Base-by-base conservation (phyloP, 805 yeast species). In the Ogataea polymorpha region DNA sequence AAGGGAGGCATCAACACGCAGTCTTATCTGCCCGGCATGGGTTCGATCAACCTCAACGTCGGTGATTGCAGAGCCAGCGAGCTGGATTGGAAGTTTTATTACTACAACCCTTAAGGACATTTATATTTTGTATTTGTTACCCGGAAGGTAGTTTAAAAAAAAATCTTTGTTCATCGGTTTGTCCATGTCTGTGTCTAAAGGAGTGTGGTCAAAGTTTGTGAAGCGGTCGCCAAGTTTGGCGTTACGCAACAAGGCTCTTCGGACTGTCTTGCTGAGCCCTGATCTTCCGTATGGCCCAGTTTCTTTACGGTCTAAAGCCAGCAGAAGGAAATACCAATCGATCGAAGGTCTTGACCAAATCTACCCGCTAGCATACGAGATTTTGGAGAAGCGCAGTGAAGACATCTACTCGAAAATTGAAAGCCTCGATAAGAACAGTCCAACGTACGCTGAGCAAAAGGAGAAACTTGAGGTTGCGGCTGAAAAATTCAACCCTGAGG, bases 401-500 rank as follows among this genome's bases (percentile, higher is more conserved):
- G 49, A 52, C 2, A 47, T 58, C 23, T 77, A 79, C 56, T 47
- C 58, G 5, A 44, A 66, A 43, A 58, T 77, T 25, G 68, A 67
- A 44, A 39, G 59, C 37, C 47, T 65, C 5, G 37, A 50, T 1
- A 32, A 53, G n/a, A 49, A 50, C 6, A 50, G 56, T 26, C 16
- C 33, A 5, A 34, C 39, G n/a, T 41, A 46, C 9, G 28, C 39
- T 2, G 61, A 54, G 41, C 50, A 51, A 36, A 52, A 40, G 45
- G 57, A 47, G 16, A 45, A 62, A 41, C 61, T 79, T 18, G 59
- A 70, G 23, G 70, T 77, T 7, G 67, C 74, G 42, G 88, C 96
- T 1, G 95, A 91, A 61, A 55, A 71, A 34, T 62, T 72, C 58
- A 87, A 90, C 60, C 98, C 98, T 12, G 96, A 88, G 62, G 96